Evolutionary conservation across 2,329 filamentous ascomycete genomes (phyloP).

Genomic region (Cercospora sp.): DNA sequence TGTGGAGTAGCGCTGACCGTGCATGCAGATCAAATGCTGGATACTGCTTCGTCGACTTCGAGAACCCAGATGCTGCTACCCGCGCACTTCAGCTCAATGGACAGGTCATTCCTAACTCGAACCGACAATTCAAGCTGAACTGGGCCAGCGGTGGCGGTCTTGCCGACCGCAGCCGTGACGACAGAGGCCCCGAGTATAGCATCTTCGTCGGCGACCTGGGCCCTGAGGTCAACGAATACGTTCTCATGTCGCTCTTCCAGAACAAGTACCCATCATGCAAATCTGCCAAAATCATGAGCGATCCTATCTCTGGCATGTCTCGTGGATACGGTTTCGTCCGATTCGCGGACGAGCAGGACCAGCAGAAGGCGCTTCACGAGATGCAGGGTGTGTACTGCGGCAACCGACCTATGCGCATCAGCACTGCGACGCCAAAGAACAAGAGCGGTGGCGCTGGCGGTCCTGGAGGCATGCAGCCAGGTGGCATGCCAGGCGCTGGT

Average conservation of each 20-base stretch:
- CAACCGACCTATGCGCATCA: slow-evolving; percentile 97
- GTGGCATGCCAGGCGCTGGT: slow-evolving; percentile 53
- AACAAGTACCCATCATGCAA: slow-evolving; percentile 96
- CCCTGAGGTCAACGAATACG: slow-evolving; percentile 97
- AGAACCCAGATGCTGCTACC: slow-evolving; percentile 75
- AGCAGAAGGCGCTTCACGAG: slow-evolving; percentile 91
- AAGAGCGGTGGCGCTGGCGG: slow-evolving; percentile 55
- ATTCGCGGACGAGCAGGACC: slow-evolving; percentile 92
- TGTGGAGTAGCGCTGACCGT: slow-evolving; percentile 7
- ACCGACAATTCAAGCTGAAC: slow-evolving; percentile 96
- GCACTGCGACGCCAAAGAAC: slow-evolving; percentile 97
- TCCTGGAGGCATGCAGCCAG: slow-evolving; percentile 59
- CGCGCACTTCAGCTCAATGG: slow-evolving; percentile 93
- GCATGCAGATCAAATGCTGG: slow-evolving; percentile 74
- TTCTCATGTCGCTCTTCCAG: slow-evolving; percentile 95
- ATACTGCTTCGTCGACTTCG: slow-evolving; percentile 97
- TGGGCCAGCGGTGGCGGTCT: slow-evolving; percentile 97
- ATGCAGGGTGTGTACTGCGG: slow-evolving; percentile 99
- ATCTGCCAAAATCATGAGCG: slow-evolving; percentile 99
- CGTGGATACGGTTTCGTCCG: slow-evolving; percentile 97
- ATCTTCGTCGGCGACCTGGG: slow-evolving; percentile 98
- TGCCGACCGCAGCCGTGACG: slow-evolving; percentile 90
- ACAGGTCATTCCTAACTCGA: slow-evolving; percentile 86
- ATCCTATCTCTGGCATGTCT: slow-evolving; percentile 95
- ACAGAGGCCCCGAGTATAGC: slow-evolving; percentile 91